Evolutionary conservation across 768 basidiomycete genomes (phyloP).

Genomic region (Leccinum subgranulosum): DNA sequence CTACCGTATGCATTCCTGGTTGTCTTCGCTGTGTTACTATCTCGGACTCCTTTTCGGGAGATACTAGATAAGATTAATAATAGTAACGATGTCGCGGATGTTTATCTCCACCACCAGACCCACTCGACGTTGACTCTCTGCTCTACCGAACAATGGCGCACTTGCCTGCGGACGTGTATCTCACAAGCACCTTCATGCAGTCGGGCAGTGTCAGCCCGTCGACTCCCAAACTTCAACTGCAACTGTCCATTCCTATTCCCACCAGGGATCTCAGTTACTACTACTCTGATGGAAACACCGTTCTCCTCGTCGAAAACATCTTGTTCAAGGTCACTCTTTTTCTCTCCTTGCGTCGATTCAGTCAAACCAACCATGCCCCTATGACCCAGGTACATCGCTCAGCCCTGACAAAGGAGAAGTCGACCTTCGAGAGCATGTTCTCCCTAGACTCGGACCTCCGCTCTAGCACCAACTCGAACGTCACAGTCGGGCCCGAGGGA

Average conservation of each 20-base stretch:
- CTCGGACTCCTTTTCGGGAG: slow-evolving; percentile 4
- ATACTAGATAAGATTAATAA: slow-evolving; percentile 10
- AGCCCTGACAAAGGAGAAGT: slow-evolving; percentile 42
- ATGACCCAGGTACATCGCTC: slow-evolving; percentile 37
- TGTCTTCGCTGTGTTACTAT: slow-evolving; percentile 26
- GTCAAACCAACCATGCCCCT: slow-evolving; percentile 20
- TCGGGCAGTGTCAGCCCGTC: slow-evolving; percentile 30
- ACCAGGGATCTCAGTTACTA: slow-evolving; percentile 40
- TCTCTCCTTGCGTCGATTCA: slow-evolving; percentile 5
- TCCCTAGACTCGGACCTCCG: slow-evolving; percentile 36
- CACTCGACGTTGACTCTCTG: neutral
- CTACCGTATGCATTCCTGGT: slow-evolving; percentile 21
- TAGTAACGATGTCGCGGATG: neutral
- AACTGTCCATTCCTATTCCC: slow-evolving; percentile 33
- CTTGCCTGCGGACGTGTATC: slow-evolving; percentile 30
- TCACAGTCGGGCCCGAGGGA: slow-evolving; percentile 40
- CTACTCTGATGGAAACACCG: slow-evolving; percentile 37
- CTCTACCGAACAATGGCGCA: slow-evolving; percentile 28
- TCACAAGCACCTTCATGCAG: slow-evolving; percentile 33
- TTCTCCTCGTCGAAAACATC: slow-evolving; percentile 41
- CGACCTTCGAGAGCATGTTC: slow-evolving; percentile 48
- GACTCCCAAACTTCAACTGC: slow-evolving; percentile 33
- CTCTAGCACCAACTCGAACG: slow-evolving; percentile 24
- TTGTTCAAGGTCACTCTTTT: slow-evolving; percentile 46
- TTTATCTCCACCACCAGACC: slow-evolving; percentile 23